These are phyloP conservation scores for Xylaria sp. DNA, from an alignment of 2,329 filamentous ascomycete genomes.

Conservation along the genomic window DNA sequence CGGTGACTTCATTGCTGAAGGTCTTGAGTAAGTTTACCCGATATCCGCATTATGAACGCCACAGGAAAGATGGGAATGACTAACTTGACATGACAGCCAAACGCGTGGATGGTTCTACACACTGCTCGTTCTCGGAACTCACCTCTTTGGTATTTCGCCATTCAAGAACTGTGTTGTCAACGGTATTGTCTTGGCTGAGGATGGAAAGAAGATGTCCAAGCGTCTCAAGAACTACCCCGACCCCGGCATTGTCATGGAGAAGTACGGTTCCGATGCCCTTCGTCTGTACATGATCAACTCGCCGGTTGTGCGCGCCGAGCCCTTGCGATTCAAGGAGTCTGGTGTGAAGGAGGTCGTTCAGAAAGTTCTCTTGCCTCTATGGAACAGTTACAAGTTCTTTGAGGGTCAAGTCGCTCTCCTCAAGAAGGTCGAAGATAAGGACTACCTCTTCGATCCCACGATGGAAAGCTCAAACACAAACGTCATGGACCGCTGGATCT, in stretches of 20 bases:
- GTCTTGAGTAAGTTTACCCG: conserved; percentile 63
- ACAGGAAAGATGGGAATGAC: not conserved
- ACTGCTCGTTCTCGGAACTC: conserved; percentile 77
- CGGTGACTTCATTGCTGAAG: conserved; percentile 91
- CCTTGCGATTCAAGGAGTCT: conserved; percentile 81
- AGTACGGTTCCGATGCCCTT: conserved; percentile 87
- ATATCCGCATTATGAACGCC: no score
- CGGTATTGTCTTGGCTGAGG: conserved; percentile 86
- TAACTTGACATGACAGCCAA: conserved; percentile 42
- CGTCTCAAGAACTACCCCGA: conserved; percentile 94
- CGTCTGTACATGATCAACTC: conserved; percentile 97
- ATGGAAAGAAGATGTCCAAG: conserved; percentile 99
- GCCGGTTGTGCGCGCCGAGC: conserved; percentile 86
- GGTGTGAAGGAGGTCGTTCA: conserved; percentile 94
- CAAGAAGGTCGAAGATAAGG: conserved; percentile 75
- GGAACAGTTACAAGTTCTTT: conserved; percentile 98
- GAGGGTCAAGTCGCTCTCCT: conserved; percentile 78
- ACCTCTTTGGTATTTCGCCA: conserved; percentile 76
- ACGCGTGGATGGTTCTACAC: conserved; percentile 97
- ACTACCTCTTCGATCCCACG: conserved; percentile 73
- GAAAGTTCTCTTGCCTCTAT: conserved; percentile 82
- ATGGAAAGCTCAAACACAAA: conserved; percentile 75
- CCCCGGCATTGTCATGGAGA: conserved; percentile 73
- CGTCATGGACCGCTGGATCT: conserved; percentile 93
- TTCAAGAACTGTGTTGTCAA: conserved; percentile 98